A percentile compares a stretch with the other conserved stretches of the same genome.
phyloP scores from a whole-genome alignment of 192 early-diverging fungal genomes.

The Gonapodya prolifera region DNA sequence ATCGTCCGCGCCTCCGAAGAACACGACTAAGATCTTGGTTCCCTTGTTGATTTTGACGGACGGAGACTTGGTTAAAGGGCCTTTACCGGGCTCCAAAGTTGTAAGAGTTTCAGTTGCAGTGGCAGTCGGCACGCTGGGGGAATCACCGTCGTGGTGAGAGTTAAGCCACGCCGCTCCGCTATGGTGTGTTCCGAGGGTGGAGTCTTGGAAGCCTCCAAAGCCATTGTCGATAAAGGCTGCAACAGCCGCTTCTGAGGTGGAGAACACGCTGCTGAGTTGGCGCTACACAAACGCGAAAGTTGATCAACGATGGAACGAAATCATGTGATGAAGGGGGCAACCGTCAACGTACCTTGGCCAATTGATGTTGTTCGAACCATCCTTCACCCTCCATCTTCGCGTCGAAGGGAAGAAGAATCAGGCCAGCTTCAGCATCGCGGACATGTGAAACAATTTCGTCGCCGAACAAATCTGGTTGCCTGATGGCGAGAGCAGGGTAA shows the following conservation, averaged over 20 bases:
- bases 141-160: constrained; percentile 6
- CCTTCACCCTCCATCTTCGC: not conserved
- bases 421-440: constrained; percentile 33
- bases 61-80: constrained; percentile 5
- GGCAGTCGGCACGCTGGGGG: not conserved
- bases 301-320: not conserved
- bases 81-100: not conserved
- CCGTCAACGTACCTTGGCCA: constrained; percentile 7
- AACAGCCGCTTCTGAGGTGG: constrained; percentile 24
- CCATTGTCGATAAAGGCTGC: constrained; percentile 61
- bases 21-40: constrained; percentile 51
- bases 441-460: constrained; percentile 46
- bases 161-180: not conserved
- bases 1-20: constrained; percentile 64
- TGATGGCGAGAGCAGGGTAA: constrained; percentile 43
- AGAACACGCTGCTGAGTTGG: constrained; percentile 22
- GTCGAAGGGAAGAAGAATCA: constrained; percentile 58
- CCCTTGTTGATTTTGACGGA: constrained; percentile 23
- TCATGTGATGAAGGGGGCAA: not conserved
- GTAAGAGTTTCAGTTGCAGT: not conserved
- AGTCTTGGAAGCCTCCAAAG: constrained; percentile 20
- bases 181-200: not conserved
- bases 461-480: constrained; percentile 53
- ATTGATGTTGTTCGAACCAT: constrained; percentile 11
- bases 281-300: not conserved